Conservation (phyloP, 2,329 filamentous ascomycete species). For the Trichocomaceae sp. region DNA sequence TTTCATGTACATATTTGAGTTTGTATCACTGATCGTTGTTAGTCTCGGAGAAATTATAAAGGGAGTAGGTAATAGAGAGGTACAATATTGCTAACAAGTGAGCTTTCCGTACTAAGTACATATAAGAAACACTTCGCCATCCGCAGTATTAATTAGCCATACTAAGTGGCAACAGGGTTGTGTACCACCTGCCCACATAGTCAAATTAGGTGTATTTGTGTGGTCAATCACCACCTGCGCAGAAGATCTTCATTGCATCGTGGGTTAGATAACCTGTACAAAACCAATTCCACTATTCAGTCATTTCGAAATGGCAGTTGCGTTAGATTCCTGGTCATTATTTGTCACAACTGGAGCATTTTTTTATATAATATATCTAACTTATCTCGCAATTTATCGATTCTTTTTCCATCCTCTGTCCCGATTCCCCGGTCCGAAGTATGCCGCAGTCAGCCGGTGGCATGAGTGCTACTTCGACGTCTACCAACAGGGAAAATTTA, state of each 20-base stretch:
- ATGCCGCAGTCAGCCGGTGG: conserved; percentile 17
- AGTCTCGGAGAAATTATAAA: too few species aligned
- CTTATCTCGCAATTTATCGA: conserved; percentile 10
- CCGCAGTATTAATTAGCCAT: too few species aligned
- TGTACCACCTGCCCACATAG: too few species aligned
- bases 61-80: too few species aligned
- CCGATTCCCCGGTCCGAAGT: conserved; percentile 17
- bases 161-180: too few species aligned
- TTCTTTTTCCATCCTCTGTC: conserved; percentile 18
- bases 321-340: not conserved
- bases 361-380: not conserved
- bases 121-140: too few species aligned
- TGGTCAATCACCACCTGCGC: not conserved
- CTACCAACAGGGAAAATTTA: conserved; percentile 20
- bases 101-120: too few species aligned
- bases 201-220: not conserved
- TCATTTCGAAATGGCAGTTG: not conserved
- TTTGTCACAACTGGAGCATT: not conserved
- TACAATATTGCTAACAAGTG: too few species aligned
- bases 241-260: not conserved
- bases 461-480: conserved; percentile 21
- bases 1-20: not conserved
- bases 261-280: not conserved
- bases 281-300: not conserved
- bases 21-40: not conserved